These are phyloP conservation scores for Lactarius sanguifluus DNA, from an alignment of 768 basidiomycete genomes.

Conservation along the genomic window DNA sequence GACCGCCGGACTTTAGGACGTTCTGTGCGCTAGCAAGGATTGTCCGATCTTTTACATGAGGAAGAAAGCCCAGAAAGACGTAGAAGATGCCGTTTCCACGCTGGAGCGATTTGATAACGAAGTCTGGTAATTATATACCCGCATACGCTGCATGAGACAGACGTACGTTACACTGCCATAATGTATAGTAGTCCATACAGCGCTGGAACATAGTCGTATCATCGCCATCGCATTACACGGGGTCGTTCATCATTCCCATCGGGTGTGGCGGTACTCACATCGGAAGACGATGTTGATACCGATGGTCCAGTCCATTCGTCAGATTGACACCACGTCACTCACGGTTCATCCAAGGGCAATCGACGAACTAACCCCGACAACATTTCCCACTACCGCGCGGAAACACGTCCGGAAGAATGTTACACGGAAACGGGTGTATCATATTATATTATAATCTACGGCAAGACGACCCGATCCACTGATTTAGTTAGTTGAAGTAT, in stretches of 20 bases:
- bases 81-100: conserved; percentile 75
- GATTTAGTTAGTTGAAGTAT: conserved; percentile 1
- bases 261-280: neutral
- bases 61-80: conserved; percentile 98
- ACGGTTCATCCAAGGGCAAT: neutral
- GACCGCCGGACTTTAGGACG: conserved; percentile 58
- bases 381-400: neutral
- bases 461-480: neutral
- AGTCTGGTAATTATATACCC: conserved; percentile 50
- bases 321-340: neutral
- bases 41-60: conserved; percentile 99
- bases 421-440: neutral
- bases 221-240: conserved; percentile 3
- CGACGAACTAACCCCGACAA: neutral
- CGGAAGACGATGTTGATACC: neutral
- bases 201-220: conserved; percentile 4
- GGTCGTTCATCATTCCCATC: conserved; percentile 1
- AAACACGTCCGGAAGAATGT: neutral
- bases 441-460: conserved; percentile 9
- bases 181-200: conserved; percentile 27
- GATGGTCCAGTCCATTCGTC: neutral
- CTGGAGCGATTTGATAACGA: conserved; percentile 85
- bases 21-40: conserved; percentile 94
- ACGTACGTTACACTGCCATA: conserved; percentile 13
- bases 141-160: neutral